These are phyloP conservation scores for Ophiosphaerella narmari DNA, from an alignment of 2,329 filamentous ascomycete genomes.

Conservation along the genomic window DNA sequence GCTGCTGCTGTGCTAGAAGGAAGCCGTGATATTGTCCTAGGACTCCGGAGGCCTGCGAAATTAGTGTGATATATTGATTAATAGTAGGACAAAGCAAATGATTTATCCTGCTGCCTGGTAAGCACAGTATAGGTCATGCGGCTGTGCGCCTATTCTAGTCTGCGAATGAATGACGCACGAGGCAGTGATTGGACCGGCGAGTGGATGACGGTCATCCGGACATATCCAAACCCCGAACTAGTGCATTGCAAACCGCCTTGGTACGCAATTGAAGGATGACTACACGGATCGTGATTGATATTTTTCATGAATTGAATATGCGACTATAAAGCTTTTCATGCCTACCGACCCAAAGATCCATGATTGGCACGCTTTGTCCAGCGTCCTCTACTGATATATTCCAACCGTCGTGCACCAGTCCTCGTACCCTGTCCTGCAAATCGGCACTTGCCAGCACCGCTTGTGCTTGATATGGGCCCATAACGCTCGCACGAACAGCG, in stretches of 20 bases:
- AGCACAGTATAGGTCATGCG: conserved; percentile 6
- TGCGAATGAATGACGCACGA: conserved; percentile 19
- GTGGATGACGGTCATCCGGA: background rate
- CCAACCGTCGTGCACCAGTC: conserved; percentile 65
- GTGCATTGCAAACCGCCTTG: background rate
- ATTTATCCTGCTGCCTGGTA: background rate
- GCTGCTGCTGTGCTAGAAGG: too few relatives aligned
- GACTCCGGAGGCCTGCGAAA: too few relatives aligned
- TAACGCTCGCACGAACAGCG: conserved; percentile 74
- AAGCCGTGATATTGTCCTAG: too few relatives aligned
- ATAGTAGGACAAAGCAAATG: background rate
- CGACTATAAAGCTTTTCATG: conserved; percentile 84
- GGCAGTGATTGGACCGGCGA: conserved; percentile 6
- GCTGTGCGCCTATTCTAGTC: conserved; percentile 7
- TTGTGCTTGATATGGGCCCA: conserved; percentile 82
- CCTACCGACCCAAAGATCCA: conserved; percentile 83
- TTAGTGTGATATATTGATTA: background rate
- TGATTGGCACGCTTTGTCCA: conserved; percentile 73
- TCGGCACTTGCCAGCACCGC: conserved; percentile 66
- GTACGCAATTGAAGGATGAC: too few relatives aligned
- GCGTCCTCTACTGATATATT: conserved; percentile 65
- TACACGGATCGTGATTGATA: too few relatives aligned
- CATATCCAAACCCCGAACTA: background rate
- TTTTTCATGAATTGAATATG: conserved; percentile 76
- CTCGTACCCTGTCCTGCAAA: conserved; percentile 62